phyloP scores from a whole-genome alignment of 805 yeast genomes.

The Saturnispora bothae region DNA sequence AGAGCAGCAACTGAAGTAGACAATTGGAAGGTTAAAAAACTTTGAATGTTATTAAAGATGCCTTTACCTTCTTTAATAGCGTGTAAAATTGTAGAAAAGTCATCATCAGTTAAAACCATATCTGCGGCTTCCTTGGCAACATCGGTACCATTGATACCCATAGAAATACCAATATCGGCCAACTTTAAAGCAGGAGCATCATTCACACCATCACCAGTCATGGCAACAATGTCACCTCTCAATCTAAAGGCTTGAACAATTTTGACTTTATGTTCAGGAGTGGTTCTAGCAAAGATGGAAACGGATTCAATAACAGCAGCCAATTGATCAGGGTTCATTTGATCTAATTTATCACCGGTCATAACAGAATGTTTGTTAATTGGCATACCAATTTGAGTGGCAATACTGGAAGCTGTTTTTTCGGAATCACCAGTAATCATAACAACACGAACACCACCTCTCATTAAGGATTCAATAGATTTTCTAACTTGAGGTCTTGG shows the following conservation, averaged over 20 bases:
- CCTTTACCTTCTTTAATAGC: slow-evolving; percentile 98
- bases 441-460: slow-evolving; percentile 94
- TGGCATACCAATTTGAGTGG: slow-evolving; percentile 84
- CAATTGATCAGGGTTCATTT: slow-evolving; percentile 60
- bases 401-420: slow-evolving; percentile 76
- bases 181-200: slow-evolving; percentile 97
- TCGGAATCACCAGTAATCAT: slow-evolving; percentile 97
- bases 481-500: slow-evolving; percentile 80
- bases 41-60: slow-evolving; percentile 89
- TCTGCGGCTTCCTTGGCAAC: slow-evolving; percentile 98
- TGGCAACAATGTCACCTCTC: slow-evolving; percentile 92
- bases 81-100: slow-evolving; percentile 82
- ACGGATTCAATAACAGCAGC: slow-evolving; percentile 71
- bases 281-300: slow-evolving; percentile 86
- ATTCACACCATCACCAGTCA: slow-evolving; percentile 99
- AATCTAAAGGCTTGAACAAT: slow-evolving; percentile 83
- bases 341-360: slow-evolving; percentile 76
- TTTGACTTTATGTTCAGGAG: slow-evolving; percentile 87
- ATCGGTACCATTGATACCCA: slow-evolving; percentile 92
- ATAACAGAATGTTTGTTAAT: slow-evolving; percentile 54
- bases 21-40: slow-evolving; percentile 87
- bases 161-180: slow-evolving; percentile 92
- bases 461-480: slow-evolving; percentile 65
- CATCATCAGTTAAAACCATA: slow-evolving; percentile 95
- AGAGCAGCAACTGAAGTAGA: slow-evolving; percentile 95